Percentiles rank a stretch among this genome's conserved stretches.
Evolutionary conservation across 2,329 filamentous ascomycete genomes (phyloP).

Genomic region (Huntiella moniliformis): DNA sequence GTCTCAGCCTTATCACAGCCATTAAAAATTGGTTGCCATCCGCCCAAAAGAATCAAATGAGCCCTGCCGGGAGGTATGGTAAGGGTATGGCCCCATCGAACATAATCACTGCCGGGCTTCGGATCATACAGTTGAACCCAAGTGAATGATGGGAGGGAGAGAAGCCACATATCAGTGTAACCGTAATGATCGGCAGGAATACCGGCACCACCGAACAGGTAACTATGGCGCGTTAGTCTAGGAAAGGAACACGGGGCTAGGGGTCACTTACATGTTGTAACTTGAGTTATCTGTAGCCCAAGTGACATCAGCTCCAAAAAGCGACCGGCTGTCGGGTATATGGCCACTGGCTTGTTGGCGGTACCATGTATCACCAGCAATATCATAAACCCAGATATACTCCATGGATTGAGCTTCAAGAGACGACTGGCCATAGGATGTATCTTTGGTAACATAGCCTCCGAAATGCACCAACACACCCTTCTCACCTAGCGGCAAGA

Average conservation of each 20-base stretch:
- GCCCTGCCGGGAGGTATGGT: constrained; percentile 32
- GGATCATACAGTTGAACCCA: constrained; percentile 41
- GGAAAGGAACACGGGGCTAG: neutral
- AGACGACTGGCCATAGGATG: constrained; percentile 25
- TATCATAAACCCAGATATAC: constrained; percentile 40
- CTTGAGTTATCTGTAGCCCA: constrained; percentile 41
- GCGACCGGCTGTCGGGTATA: constrained; percentile 31
- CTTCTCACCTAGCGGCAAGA: constrained; percentile 38
- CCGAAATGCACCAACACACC: constrained; percentile 45
- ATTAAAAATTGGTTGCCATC: constrained; percentile 28
- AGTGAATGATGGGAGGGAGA: constrained; percentile 42
- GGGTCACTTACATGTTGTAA: constrained; percentile 39
- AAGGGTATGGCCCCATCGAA: constrained; percentile 38
- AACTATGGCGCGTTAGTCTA: constrained; percentile 21
- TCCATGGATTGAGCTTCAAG: constrained; percentile 26
- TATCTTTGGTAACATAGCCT: constrained; percentile 23
- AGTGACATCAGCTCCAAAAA: constrained; percentile 42
- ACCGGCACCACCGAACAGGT: constrained; percentile 40
- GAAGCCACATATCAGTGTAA: constrained; percentile 43
- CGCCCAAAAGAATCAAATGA: constrained; percentile 47
- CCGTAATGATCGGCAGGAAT: constrained; percentile 27
- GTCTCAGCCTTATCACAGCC: constrained; percentile 32
- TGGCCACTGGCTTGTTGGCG: constrained; percentile 35
- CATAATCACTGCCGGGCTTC: constrained; percentile 19
- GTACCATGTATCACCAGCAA: constrained; percentile 41